Evolutionary conservation across 2,329 filamentous ascomycete genomes (phyloP).

Genomic region (Trichophyton verrucosum): DNA sequence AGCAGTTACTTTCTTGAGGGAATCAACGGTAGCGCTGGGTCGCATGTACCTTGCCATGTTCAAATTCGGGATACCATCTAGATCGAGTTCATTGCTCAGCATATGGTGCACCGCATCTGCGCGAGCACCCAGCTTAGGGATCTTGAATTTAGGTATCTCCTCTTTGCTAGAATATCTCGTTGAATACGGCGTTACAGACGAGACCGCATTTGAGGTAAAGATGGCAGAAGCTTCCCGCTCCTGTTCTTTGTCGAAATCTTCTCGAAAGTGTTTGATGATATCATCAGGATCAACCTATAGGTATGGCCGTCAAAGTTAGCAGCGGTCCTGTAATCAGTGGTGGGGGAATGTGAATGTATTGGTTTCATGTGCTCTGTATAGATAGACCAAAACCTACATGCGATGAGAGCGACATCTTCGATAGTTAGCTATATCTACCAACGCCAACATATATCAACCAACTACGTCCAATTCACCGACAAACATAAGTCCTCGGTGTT

Average conservation of each 20-base stretch:
- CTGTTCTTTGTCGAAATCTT: slow-evolving; percentile 16
- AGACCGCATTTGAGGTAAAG: slow-evolving; percentile 18
- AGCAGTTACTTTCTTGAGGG: not conserved
- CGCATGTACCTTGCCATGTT: slow-evolving; percentile 46
- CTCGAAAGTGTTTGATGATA: slow-evolving; percentile 18
- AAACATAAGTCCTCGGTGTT: not conserved
- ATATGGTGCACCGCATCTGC: slow-evolving; percentile 55
- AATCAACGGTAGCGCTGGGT: not conserved
- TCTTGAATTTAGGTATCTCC: slow-evolving; percentile 24
- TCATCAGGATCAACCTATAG: slow-evolving; percentile 20
- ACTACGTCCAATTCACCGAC: not conserved
- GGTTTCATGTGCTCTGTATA: not conserved
- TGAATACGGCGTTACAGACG: slow-evolving; percentile 22
- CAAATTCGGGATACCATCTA: slow-evolving; percentile 54
- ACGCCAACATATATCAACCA: not conserved
- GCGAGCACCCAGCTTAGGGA: slow-evolving; percentile 22
- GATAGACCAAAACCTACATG: slow-evolving; percentile 5
- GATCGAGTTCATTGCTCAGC: slow-evolving; percentile 49
- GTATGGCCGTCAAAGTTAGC: not conserved
- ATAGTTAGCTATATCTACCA: not conserved
- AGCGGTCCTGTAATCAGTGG: not conserved
- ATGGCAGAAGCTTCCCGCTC: slow-evolving; percentile 14
- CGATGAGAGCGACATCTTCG: slow-evolving; percentile 7
- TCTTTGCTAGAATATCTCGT: slow-evolving; percentile 23
- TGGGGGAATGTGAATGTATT: not conserved